Conservation (phyloP, 208 protist genomes). For the Trypanosoma boissoni region DNA sequence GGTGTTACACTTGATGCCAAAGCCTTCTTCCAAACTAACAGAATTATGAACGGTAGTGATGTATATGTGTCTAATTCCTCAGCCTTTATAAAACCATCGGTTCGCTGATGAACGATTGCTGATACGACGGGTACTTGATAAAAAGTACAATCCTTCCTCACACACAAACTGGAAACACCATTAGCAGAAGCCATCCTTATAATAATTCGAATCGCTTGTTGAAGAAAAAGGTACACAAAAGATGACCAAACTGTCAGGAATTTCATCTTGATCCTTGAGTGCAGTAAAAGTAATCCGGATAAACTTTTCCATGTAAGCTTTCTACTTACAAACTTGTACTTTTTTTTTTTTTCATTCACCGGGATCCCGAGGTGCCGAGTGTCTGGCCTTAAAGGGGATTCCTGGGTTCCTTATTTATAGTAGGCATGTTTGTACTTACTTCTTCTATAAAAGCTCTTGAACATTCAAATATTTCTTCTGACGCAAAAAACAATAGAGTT, state of each 20-base stretch:
- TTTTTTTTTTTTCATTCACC: too few relatives aligned
- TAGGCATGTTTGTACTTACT: too few relatives aligned
- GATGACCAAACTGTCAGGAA: constrained; percentile 91
- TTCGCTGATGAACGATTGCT: constrained; percentile 84
- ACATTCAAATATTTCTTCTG: too few relatives aligned
- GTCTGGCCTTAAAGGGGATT: constrained; percentile 89
- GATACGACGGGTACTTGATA: constrained; percentile 98
- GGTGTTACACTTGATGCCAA: constrained; percentile 99
- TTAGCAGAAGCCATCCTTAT: constrained; percentile 93
- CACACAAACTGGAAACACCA: constrained; percentile 80
- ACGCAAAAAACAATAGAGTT: background rate
- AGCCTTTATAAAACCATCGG: constrained; percentile 34
- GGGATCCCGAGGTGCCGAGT: constrained; percentile 95
- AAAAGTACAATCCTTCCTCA: constrained; percentile 93
- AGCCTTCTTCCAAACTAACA: constrained; percentile 95
- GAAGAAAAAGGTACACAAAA: constrained; percentile 95
- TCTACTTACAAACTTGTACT: constrained; percentile 87
- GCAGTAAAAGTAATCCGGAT: constrained; percentile 95
- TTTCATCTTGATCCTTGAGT: constrained; percentile 44
- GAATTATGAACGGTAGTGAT: constrained; percentile 98
- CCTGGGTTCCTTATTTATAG: constrained; percentile 32
- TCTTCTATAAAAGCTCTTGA: too few relatives aligned
- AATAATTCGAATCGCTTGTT: constrained; percentile 93
- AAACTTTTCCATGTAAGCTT: constrained; percentile 97
- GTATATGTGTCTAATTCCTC: constrained; percentile 96